A percentile compares a stretch with the other conserved stretches of the same genome.
Conservation (phyloP, 768 basidiomycete species). For the Cantharellus cinnabarinus region DNA sequence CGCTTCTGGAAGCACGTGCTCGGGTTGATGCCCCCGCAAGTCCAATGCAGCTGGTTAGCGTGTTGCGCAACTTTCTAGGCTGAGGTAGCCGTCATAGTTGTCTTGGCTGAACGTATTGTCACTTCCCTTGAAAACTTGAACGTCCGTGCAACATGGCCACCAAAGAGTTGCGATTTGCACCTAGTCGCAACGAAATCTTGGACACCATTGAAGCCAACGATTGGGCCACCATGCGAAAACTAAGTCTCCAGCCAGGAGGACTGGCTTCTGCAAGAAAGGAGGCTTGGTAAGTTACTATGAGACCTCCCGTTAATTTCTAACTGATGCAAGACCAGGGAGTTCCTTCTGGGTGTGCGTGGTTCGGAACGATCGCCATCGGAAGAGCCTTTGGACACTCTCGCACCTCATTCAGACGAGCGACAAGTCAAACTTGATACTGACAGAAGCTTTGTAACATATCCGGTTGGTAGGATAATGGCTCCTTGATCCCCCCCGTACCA, state of each 20-base stretch:
- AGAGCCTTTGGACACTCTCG: conserved; percentile 10
- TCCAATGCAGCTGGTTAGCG: too few species aligned
- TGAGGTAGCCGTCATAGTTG: too few species aligned
- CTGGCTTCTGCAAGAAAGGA: conserved; percentile 35
- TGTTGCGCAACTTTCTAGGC: too few species aligned
- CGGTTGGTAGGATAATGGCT: conserved; percentile 39
- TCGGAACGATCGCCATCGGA: neutral
- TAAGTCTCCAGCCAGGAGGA: conserved; percentile 38
- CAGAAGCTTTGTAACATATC: conserved; percentile 83
- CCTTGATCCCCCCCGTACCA: neutral
- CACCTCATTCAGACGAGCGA: conserved; percentile 52
- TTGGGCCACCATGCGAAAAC: conserved; percentile 28
- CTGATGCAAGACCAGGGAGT: conserved; percentile 20
- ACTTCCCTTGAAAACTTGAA: too few species aligned
- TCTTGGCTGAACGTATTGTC: too few species aligned
- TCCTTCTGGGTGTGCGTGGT: conserved; percentile 15
- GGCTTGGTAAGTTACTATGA: conserved; percentile 28
- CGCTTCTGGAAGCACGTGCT: too few species aligned
- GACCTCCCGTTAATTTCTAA: conserved; percentile 11
- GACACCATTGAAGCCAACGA: conserved; percentile 10
- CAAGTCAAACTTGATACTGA: conserved; percentile 82
- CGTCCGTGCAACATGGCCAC: too few species aligned
- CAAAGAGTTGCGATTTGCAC: too few species aligned
- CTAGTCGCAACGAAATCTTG: neutral
- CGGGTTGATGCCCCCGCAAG: too few species aligned